Conservation (phyloP, 805 yeast species). For the Candida ortonii region DNA sequence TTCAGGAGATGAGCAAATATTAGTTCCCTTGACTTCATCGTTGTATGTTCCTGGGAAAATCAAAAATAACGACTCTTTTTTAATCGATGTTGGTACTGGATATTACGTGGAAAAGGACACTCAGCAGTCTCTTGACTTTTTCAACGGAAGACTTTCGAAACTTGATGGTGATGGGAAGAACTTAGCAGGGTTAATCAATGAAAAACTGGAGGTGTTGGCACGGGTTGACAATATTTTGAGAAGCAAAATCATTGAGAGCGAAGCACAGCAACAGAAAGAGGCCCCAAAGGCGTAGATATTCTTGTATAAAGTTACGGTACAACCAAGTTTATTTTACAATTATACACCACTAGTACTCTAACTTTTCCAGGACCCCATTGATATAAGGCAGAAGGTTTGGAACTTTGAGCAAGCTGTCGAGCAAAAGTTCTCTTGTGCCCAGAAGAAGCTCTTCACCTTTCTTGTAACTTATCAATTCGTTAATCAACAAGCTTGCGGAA, state of each 20-base stretch:
- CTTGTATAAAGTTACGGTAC: too few relatives aligned
- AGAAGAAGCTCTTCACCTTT: slow-evolving; percentile 34
- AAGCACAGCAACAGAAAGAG: slow-evolving; percentile 25
- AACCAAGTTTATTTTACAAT: not conserved
- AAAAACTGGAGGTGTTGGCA: slow-evolving; percentile 63
- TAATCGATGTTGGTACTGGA: slow-evolving; percentile 96
- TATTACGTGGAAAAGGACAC: slow-evolving; percentile 82
- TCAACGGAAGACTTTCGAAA: slow-evolving; percentile 69
- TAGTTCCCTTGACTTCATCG: slow-evolving; percentile 87
- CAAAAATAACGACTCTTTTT: slow-evolving; percentile 59
- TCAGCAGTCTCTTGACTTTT: slow-evolving; percentile 66
- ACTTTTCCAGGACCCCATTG: slow-evolving; percentile 20
- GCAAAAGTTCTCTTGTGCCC: slow-evolving; percentile 31
- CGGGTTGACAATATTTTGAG: slow-evolving; percentile 59
- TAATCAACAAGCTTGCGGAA: slow-evolving; percentile 36
- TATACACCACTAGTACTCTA: slow-evolving; percentile 19
- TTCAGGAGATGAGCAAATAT: slow-evolving; percentile 46
- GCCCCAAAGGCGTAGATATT: slow-evolving; percentile 1
- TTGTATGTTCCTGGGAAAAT: slow-evolving; percentile 85
- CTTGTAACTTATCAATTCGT: slow-evolving; percentile 32
- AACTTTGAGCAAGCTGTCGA: slow-evolving; percentile 32
- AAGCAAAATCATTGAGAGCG: slow-evolving; percentile 48
- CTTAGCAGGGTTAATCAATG: slow-evolving; percentile 69
- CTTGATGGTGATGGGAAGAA: slow-evolving; percentile 70
- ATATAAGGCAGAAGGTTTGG: slow-evolving; percentile 34